Evolutionary conservation across 495 filamentous ascomycete genomes (phyloP).

Genomic region (Aspergillus mulundensis): DNA sequence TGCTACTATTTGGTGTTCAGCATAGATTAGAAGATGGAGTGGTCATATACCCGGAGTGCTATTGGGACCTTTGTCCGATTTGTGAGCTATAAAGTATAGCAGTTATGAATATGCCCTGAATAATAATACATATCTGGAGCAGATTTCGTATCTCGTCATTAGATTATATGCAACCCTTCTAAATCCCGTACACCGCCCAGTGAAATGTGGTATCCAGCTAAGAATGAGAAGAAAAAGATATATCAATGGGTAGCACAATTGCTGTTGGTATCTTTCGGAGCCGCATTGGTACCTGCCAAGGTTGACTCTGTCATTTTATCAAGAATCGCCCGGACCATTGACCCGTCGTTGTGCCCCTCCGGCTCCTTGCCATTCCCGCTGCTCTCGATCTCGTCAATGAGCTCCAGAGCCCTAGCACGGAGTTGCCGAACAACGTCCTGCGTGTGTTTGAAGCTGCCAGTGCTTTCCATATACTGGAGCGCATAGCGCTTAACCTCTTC

Average conservation of each 20-base stretch:
- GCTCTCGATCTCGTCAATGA: conserved; percentile 65
- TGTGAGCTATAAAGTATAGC: not conserved
- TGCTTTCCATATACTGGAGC: conserved; percentile 85
- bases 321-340: conserved; percentile 41
- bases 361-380: conserved; percentile 34
- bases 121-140: not conserved
- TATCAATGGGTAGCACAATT: conserved; percentile 10
- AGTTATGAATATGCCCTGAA: not conserved
- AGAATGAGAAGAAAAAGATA: not conserved
- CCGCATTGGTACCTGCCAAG: not conserved
- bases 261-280: conserved; percentile 23
- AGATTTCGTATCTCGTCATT: conserved; percentile 3
- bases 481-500: conserved; percentile 89
- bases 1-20: not conserved
- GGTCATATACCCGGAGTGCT: conserved; percentile 4
- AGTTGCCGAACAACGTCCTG: conserved; percentile 64
- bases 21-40: not conserved
- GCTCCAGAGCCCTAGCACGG: conserved; percentile 57
- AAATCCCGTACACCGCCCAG: not conserved
- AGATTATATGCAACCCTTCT: not conserved
- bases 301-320: conserved; percentile 44
- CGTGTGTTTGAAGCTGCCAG: conserved; percentile 85
- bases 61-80: not conserved
- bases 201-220: not conserved
- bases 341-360: conserved; percentile 32